Conservation (phyloP, 768 basidiomycete genomes). For the Tricholoma sp. region DNA sequence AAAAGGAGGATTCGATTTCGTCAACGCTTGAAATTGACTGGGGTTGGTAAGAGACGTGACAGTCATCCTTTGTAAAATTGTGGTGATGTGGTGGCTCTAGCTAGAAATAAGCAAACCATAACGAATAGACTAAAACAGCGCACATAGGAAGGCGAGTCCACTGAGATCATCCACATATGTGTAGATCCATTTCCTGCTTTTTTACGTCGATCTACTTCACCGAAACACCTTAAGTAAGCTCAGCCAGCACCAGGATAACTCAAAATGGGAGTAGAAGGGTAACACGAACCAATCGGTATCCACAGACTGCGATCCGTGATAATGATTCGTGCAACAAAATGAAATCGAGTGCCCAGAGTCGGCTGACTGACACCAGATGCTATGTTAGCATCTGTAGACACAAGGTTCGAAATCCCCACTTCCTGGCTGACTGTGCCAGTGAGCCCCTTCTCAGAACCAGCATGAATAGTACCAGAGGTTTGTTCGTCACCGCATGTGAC, state of each 20-base stretch:
- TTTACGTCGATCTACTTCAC: slow-evolving; percentile 23
- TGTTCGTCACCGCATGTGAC: background rate
- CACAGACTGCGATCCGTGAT: slow-evolving; percentile 45
- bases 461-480: background rate
- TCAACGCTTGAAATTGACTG: slow-evolving; percentile 10
- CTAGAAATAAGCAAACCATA: slow-evolving; percentile 6
- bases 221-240: background rate
- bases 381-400: background rate
- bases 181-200: slow-evolving; percentile 24
- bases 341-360: slow-evolving; percentile 34
- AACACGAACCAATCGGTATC: slow-evolving; percentile 34
- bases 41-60: slow-evolving; percentile 26
- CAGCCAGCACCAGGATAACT: background rate
- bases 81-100: slow-evolving; percentile 41
- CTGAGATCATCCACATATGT: slow-evolving; percentile 53
- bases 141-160: slow-evolving; percentile 50
- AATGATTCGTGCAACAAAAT: slow-evolving; percentile 42
- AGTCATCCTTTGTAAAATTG: slow-evolving; percentile 32
- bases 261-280: background rate
- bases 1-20: slow-evolving; percentile 36
- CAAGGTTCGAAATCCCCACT: background rate
- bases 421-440: background rate
- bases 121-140: slow-evolving; percentile 7
- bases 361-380: background rate
- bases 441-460: background rate